Evolutionary conservation across 495 filamentous ascomycete genomes (phyloP).

Genomic region (Podospora pseudocomata): DNA sequence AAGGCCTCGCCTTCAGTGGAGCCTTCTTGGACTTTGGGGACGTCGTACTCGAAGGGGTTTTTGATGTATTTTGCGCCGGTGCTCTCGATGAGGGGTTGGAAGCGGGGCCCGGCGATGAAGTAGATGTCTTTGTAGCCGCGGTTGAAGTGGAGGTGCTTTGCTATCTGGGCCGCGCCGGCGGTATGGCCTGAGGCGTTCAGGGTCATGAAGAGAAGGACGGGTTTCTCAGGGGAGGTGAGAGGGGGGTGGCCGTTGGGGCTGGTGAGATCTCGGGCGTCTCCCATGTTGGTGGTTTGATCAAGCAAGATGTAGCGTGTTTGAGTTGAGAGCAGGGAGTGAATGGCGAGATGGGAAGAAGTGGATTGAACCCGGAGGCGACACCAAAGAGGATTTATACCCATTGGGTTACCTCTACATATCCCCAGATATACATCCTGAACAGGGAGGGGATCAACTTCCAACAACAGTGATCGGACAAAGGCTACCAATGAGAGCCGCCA

Average conservation of each 20-base stretch:
- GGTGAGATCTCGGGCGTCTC: background rate
- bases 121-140: constrained; percentile 31
- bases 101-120: constrained; percentile 28
- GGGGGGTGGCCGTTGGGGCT: background rate
- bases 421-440: background rate
- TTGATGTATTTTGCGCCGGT: constrained; percentile 18
- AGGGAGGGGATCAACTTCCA: background rate
- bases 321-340: background rate
- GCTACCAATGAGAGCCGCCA: background rate
- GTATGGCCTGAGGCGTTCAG: constrained; percentile 17
- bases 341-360: no score
- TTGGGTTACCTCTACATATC: background rate
- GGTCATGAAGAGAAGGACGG: constrained; percentile 21
- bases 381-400: background rate
- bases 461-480: background rate
- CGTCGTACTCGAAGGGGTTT: constrained; percentile 7
- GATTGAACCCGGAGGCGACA: no score
- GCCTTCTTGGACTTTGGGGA: background rate
- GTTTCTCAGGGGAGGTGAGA: constrained; percentile 17
- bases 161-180: constrained; percentile 9
- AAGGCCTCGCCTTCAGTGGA: background rate
- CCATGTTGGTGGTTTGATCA: background rate
- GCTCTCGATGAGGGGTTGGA: constrained; percentile 20
- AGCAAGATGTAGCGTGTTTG: background rate
- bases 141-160: constrained; percentile 26